Base-by-base conservation (phyloP, 148 eudicot species). In the Fallopia convolvulus region DNA sequence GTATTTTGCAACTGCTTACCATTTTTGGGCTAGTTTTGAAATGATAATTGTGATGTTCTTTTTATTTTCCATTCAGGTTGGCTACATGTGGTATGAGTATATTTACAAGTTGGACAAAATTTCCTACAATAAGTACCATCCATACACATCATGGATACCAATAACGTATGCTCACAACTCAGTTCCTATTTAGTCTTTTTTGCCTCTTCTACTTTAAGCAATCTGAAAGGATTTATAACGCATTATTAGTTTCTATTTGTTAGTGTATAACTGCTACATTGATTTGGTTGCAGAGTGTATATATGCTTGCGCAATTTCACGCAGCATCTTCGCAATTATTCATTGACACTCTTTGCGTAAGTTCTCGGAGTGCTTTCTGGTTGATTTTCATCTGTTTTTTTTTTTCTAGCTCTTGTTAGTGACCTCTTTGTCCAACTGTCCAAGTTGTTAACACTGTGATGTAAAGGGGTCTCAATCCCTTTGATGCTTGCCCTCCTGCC, bases 91-190 rank as follows among this genome's bases (percentile, higher is more conserved):
- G 99, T 92, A 86, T 74, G 99, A 94, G 78, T 92, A 84, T 82
- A 88, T 92, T 33, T 94, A 94, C 91, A 94, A 89, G 90, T 80
- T 92, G 83, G 99, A 94, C 84, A 94, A 91, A 84, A 82, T 89
- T 78, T 75, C 97, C 53, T 94, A 94, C 85, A 94, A 92, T 92
- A 94, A 92, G 85, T 83, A 61, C 81, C 99, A 94, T 82, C 99
- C 99, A 75, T 92, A 92, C 90, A 94, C 99, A 55, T 94, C 99
- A 68, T 94, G 99, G 99, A 94, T 94, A 61, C 99, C 99, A 2
- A 94, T 94, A 81, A 92, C 92, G 99, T 94, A 65, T 58, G 95
- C 77, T 58, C 32, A 21, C 30, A 58, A 58, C 33, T 58, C 65
- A 58, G 30, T 21, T 58, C 30, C 65, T 58, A 7, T 58, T 9